Evolutionary conservation across 1,284 basidiomycete species (phyloP), one percentile per base, ranked within the genome.

Genomic region (Ustilago tritici): DNA sequence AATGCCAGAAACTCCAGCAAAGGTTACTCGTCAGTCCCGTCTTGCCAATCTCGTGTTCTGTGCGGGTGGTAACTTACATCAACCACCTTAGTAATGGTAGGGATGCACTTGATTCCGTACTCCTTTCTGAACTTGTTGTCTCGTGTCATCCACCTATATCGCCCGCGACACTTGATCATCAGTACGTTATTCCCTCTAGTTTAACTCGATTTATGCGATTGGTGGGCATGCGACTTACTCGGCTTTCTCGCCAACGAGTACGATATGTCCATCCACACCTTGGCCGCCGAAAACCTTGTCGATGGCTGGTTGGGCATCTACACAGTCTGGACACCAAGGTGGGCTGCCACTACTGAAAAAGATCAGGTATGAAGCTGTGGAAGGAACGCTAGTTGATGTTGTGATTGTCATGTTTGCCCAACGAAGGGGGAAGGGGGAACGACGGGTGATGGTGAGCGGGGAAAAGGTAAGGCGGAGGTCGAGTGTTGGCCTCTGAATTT

Each of bases 281-380:
- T 38, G 49, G 12, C 61, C 61, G 31, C 52, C 79, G 38, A 81
- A 81, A 31, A 78, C 69, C 11, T 63, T 54, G n/a, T 70, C 52
- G 31, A 81, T 41, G 10, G 64, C 65, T 4, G 77, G 74, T 34
- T 71, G 63, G 0, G 77, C 78, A 49, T 77, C 71, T 52, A 76
- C 75, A 52, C 79, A 81, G 64, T 81, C 79, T 7, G 79, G 75
- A 55, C 79, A 81, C 79, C 79, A 81, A 14, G 79, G 70, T 1
- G 79, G 79, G 8, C 47, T 35, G 17, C 79, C 78, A 8, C 75
- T 76, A 56, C 74, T 76, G 69, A 79, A 81, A 56, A 75, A 81
- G 68, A 81, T 65, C 61, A 81, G 63, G 38, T 50, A 79, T 10
- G 5, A n/a, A 17, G 11, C 19, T 32, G 53, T 23, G 2, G 64